phyloP scores from a whole-genome alignment of 2,329 filamentous ascomycete genomes.

The Colletotrichum tropicicola region DNA sequence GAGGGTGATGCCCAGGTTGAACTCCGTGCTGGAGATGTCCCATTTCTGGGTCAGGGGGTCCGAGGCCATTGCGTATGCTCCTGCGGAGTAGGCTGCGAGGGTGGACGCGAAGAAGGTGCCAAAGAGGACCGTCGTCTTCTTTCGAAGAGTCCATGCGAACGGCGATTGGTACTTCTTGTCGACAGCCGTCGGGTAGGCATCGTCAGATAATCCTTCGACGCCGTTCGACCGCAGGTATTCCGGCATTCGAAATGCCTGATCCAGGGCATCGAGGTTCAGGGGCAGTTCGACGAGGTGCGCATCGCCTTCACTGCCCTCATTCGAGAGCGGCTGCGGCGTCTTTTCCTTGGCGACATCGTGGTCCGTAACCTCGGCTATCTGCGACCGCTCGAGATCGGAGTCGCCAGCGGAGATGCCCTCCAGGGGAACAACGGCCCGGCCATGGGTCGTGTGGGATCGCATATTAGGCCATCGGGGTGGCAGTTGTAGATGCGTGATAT shows the following conservation, averaged over 20 bases:
- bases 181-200: background rate
- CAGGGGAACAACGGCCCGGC: background rate
- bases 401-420: background rate
- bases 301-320: background rate
- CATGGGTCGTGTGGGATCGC: background rate
- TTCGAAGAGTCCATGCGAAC: constrained; percentile 26
- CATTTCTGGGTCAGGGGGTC: constrained; percentile 64
- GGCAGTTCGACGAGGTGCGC: background rate
- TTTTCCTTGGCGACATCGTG: background rate
- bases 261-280: constrained; percentile 4
- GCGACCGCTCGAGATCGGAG: background rate
- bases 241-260: background rate
- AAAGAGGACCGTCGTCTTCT: constrained; percentile 32
- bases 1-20: constrained; percentile 76
- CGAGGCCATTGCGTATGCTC: constrained; percentile 68
- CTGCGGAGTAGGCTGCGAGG: constrained; percentile 71
- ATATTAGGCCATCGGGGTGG: background rate
- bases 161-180: constrained; percentile 11
- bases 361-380: background rate
- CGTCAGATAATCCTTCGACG: background rate
- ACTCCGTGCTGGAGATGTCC: constrained; percentile 63
- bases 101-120: constrained; percentile 54
- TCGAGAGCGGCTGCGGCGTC: too few species aligned
- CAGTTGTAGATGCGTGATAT: background rate
- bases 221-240: background rate